These are phyloP conservation scores for Phaeosphaeriaceae sp. DNA, from an alignment of 2,329 filamentous ascomycete genomes.

Conservation along the genomic window DNA sequence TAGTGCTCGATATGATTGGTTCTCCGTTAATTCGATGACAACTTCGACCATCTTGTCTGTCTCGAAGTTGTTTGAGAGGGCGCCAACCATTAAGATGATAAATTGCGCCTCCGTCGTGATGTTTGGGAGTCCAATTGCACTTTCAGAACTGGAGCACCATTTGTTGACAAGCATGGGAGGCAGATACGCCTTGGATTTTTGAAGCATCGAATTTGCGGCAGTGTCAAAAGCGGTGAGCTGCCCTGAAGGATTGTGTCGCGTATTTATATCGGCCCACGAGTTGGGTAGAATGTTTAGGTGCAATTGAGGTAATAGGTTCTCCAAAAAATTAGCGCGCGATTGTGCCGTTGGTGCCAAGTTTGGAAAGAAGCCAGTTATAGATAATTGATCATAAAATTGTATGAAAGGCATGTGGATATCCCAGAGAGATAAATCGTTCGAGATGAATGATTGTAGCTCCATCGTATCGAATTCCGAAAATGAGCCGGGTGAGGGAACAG, in stretches of 20 bases:
- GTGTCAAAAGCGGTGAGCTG: background rate
- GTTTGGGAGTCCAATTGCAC: background rate
- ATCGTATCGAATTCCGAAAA: background rate
- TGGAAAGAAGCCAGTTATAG: too few species aligned
- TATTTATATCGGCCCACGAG: too few species aligned
- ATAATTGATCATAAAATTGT: too few species aligned
- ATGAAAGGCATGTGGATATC: too few species aligned
- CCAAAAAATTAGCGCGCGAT: too few species aligned
- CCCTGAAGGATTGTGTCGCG: background rate
- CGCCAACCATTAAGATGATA: background rate
- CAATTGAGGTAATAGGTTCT: too few species aligned
- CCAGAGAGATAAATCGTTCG: too few species aligned
- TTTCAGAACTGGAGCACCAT: background rate
- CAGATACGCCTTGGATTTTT: background rate
- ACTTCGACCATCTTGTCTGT: background rate
- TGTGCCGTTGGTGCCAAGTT: too few species aligned
- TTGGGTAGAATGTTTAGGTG: background rate
- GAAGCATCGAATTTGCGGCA: background rate
- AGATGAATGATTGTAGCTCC: too few species aligned
- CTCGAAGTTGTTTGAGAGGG: slow-evolving; percentile 9
- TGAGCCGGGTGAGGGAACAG: background rate
- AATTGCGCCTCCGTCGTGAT: background rate
- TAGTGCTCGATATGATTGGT: background rate
- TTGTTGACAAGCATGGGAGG: background rate
- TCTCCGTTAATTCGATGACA: slow-evolving; percentile 1